Conservation (phyloP, 2,329 filamentous ascomycete genomes). For the Pseudopithomyces maydicus region DNA sequence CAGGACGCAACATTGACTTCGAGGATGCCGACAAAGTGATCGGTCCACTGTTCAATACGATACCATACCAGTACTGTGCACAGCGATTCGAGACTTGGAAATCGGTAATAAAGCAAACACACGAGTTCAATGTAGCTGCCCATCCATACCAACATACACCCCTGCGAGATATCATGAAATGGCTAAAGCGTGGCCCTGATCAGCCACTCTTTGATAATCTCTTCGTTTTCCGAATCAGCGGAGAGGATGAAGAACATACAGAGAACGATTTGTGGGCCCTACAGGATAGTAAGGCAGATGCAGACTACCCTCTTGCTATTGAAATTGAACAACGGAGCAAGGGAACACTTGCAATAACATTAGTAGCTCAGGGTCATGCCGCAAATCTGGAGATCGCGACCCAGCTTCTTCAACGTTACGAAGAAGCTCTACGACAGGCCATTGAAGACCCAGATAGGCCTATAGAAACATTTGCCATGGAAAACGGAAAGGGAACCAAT, state of each 20-base stretch:
- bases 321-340: conserved; percentile 66
- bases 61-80: conserved; percentile 69
- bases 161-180: conserved; percentile 79
- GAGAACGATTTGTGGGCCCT: conserved; percentile 58
- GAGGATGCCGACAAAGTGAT: conserved; percentile 69
- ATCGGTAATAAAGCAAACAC: conserved; percentile 66
- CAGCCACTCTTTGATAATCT: conserved; percentile 72
- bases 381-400: conserved; percentile 42
- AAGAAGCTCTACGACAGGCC: conserved; percentile 45
- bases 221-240: conserved; percentile 74
- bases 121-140: conserved; percentile 70
- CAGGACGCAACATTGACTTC: conserved; percentile 75
- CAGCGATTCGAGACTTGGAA: conserved; percentile 59
- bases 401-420: conserved; percentile 51
- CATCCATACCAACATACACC: conserved; percentile 80
- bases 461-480: conserved; percentile 21
- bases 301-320: conserved; percentile 78
- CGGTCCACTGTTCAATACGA: conserved; percentile 88
- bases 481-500: background rate
- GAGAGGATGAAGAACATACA: conserved; percentile 24
- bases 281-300: conserved; percentile 46
- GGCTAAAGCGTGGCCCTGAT: conserved; percentile 63
- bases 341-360: conserved; percentile 58
- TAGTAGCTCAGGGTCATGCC: conserved; percentile 62
- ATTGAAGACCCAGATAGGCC: conserved; percentile 36